Base-by-base conservation (phyloP, 208 protist genomes). In the Strigomonas culicis region DNA sequence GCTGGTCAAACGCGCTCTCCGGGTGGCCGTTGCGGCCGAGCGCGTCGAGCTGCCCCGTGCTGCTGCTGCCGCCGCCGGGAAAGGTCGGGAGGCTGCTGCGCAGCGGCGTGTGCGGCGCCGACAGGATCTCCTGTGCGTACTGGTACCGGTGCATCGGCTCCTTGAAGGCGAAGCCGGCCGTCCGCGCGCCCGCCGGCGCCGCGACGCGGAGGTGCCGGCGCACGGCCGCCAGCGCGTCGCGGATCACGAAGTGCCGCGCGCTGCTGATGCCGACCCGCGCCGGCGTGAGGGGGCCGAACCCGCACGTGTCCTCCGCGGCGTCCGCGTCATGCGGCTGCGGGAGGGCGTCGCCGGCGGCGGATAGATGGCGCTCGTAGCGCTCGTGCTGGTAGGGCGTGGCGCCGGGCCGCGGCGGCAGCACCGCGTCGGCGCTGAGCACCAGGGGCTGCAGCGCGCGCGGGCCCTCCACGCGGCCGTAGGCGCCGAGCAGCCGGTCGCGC, bases 401-500 rank as follows among this genome's bases (percentile, higher is more conserved):
- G 4, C 7, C 34, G 4, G 34, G 34, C 4, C 34, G 4, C 7
- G 34, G 34, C 34, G 34, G 34, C 34, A 39, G 34, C 34, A 10
- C 10, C 7, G 7, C 10, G 34, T 39, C 34, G 28, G 72, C 65
- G 52, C 52, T 58, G n/a, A 2, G 49, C 41, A 25, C 57, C 55
- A 25, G 57, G 34, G 17, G 41, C 56, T 21, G 46, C 24, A 17
- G 58, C 56, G 36, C 49, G 1, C 22, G 25, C 47, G 25, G 43
- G 22, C 65, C 65, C 2, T 71, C 64, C 36, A 77, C 13, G 49
- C 72, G 51, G 53, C 72, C 66, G 60, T 83, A 82, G 22, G 70
- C 72, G 2, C 87, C 83, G 61, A 82, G 72, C 24, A 90, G 63
- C 6, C 82, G 82, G 27, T 77, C 70, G 0, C 88, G 76, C 66